A percentile compares a stretch with the other conserved stretches of the same genome.
Conservation (phyloP, 345 rosid genomes). For the Citrus medica region DNA sequence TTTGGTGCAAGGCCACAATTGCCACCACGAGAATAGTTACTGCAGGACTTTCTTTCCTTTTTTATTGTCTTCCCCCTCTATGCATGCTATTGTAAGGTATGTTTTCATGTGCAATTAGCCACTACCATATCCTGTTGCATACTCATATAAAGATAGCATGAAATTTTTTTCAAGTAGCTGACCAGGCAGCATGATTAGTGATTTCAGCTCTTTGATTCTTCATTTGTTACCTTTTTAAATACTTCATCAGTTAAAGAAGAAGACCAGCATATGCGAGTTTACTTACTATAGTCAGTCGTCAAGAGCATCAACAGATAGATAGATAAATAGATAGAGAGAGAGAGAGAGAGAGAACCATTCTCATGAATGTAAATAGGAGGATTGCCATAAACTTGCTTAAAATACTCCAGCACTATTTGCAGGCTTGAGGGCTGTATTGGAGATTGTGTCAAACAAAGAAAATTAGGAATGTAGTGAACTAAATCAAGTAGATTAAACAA, state of each 20-base stretch:
- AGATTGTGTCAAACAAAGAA: conserved; percentile 21
- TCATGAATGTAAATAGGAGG: conserved; percentile 47
- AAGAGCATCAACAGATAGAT: too few species aligned
- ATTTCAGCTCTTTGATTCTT: neutral
- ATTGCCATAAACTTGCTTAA: conserved; percentile 37
- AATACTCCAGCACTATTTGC: conserved; percentile 29
- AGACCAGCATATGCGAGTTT: neutral
- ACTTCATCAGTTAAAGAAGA: neutral
- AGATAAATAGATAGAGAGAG: neutral
- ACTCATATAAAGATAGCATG: neutral
- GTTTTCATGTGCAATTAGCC: neutral
- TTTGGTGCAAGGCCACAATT: too few species aligned
- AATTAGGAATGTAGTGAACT: neutral
- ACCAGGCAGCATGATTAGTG: too few species aligned
- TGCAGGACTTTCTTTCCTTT: too few species aligned
- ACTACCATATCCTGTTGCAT: neutral
- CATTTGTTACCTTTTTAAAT: neutral
- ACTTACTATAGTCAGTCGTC: neutral
- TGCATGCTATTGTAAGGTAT: neutral
- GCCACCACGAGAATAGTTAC: too few species aligned
- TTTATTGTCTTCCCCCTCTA: too few species aligned
- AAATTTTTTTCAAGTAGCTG: too few species aligned
- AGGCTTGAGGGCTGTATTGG: conserved; percentile 30
- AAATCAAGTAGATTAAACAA: conserved; percentile 5
- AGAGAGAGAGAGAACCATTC: conserved; percentile 38